phyloP scores from a whole-genome alignment of 192 early-diverging fungal species.

The Chytriomyces sp. region DNA sequence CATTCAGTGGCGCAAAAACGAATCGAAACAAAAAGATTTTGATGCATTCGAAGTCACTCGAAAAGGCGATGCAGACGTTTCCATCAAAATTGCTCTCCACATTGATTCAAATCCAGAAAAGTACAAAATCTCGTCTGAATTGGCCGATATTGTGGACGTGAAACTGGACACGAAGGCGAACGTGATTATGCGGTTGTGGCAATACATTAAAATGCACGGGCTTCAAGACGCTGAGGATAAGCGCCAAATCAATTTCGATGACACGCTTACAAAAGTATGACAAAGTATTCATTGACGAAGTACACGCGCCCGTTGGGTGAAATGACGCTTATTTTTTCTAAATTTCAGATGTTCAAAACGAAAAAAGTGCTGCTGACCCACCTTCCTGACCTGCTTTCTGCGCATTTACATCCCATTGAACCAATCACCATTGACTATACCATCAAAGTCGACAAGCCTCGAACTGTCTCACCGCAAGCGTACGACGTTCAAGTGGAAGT shows the following conservation, averaged over 20 bases:
- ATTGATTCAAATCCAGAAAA: constrained; percentile 77
- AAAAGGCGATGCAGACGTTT: constrained; percentile 83
- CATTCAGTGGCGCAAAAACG: constrained; percentile 29
- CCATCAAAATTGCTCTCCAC: constrained; percentile 77
- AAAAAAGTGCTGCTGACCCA: constrained; percentile 77
- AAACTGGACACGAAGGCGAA: constrained; percentile 72
- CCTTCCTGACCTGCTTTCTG: constrained; percentile 79
- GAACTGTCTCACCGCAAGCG: constrained; percentile 74
- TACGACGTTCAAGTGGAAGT: constrained; percentile 94
- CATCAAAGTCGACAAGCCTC: constrained; percentile 79
- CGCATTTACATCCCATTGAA: constrained; percentile 77
- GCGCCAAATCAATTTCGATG: constrained; percentile 83
- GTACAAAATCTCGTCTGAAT: constrained; percentile 75
- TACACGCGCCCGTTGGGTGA: background rate
- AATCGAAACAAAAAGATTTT: constrained; percentile 50
- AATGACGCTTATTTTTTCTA: constrained; percentile 3
- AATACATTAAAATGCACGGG: constrained; percentile 93
- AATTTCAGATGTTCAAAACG: constrained; percentile 67
- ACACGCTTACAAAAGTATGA: constrained; percentile 67
- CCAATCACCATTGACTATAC: constrained; percentile 92
- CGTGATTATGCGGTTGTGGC: constrained; percentile 89
- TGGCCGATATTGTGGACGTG: constrained; percentile 80
- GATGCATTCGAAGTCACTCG: constrained; percentile 96
- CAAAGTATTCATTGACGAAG: background rate
- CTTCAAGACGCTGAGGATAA: constrained; percentile 92